phyloP scores from a whole-genome alignment of 306 rosid genomes.

The Geum urbanum region DNA sequence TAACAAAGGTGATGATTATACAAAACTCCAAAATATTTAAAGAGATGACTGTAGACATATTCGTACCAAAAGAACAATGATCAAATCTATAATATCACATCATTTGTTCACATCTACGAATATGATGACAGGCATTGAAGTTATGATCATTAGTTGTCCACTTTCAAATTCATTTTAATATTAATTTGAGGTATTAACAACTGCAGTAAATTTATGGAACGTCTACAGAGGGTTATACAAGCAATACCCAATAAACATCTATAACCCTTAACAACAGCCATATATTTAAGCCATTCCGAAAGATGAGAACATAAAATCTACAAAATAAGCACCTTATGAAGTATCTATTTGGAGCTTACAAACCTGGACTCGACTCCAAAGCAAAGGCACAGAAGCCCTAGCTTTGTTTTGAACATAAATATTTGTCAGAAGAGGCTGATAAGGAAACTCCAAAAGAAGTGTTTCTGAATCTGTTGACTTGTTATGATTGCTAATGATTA shows the following conservation, averaged over 20 bases:
- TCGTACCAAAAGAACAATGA: no score
- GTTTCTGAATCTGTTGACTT: conserved; percentile 86
- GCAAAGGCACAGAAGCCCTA: conserved; percentile 93
- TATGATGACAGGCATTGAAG: background rate
- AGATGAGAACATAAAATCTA: background rate
- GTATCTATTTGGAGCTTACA: conserved; percentile 26
- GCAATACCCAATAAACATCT: background rate
- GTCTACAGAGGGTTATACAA: background rate
- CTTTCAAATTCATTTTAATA: background rate
- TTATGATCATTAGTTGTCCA: background rate
- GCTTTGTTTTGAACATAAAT: conserved; percentile 87
- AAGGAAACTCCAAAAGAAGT: conserved; percentile 91
- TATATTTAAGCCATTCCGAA: background rate
- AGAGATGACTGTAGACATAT: no score
- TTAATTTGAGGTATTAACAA: background rate
- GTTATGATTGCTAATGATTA: conserved; percentile 69
- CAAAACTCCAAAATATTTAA: no score
- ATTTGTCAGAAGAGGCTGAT: conserved; percentile 95
- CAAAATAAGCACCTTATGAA: background rate
- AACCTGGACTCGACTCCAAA: conserved; percentile 99
- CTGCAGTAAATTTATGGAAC: background rate
- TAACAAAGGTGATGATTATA: no score
- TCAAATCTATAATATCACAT: background rate
- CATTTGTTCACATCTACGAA: background rate
- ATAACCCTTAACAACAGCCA: conserved; percentile 3